A percentile compares a stretch with the other conserved stretches of the same genome.
Conservation (phyloP, 306 rosid genomes). For the Pueraria montana region DNA sequence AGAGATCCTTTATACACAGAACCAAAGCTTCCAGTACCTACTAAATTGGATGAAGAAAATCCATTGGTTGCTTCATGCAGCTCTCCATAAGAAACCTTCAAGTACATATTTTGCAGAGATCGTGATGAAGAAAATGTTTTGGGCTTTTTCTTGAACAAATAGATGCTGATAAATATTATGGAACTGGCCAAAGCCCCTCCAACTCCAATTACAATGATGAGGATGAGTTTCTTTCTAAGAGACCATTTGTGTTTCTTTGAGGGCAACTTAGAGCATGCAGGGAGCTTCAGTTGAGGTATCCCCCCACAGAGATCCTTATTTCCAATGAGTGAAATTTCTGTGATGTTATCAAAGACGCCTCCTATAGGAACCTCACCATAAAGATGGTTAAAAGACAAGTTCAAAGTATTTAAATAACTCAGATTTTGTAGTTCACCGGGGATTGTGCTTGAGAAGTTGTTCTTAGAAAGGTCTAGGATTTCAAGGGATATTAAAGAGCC, state of each 20-base stretch:
- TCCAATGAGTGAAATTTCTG: slow-evolving; percentile 34
- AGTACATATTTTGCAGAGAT: not conserved
- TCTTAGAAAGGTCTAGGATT: slow-evolving; percentile 47
- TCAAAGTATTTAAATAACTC: not conserved
- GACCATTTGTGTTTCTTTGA: slow-evolving; percentile 21
- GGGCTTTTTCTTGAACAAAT: not conserved
- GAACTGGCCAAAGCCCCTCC: not conserved
- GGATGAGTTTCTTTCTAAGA: not conserved
- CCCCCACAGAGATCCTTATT: slow-evolving; percentile 56
- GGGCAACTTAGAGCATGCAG: not conserved
- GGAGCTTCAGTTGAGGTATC: slow-evolving; percentile 41
- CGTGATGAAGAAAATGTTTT: not conserved
- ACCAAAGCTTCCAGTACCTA: slow-evolving; percentile 53
- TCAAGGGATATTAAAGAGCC: slow-evolving; percentile 29
- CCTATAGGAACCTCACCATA: slow-evolving; percentile 54
- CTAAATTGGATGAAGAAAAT: slow-evolving; percentile 48
- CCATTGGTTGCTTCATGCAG: slow-evolving; percentile 57
- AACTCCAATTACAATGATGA: not conserved
- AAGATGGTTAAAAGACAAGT: slow-evolving; percentile 55
- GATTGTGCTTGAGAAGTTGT: slow-evolving; percentile 47
- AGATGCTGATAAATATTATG: not conserved
- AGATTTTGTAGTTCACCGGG: slow-evolving; percentile 39
- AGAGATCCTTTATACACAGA: slow-evolving; percentile 54
- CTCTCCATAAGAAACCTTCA: slow-evolving; percentile 51
- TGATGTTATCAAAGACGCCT: slow-evolving; percentile 46